Evolutionary conservation across 768 basidiomycete genomes (phyloP).

Genomic region (Podaxis pistillaris): DNA sequence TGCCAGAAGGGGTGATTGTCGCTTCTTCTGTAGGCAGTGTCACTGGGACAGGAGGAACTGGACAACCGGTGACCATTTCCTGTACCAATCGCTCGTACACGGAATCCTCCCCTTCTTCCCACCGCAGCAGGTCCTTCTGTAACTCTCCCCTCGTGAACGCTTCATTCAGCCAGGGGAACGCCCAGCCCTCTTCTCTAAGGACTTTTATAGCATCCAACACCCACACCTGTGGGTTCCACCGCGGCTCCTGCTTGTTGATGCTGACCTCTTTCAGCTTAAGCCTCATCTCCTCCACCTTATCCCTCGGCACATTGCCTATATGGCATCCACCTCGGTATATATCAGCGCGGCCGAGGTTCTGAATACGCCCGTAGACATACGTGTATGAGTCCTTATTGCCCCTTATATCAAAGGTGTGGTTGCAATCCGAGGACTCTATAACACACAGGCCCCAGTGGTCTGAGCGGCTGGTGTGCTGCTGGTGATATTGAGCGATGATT

Average conservation of each 20-base stretch:
- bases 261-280: conserved; percentile 5
- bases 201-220: conserved; percentile 13
- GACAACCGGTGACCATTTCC: not conserved
- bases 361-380: conserved; percentile 7
- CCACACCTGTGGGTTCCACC: conserved; percentile 17
- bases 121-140: conserved; percentile 12
- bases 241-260: conserved; percentile 12
- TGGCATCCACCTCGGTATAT: conserved; percentile 17
- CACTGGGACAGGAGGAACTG: not conserved
- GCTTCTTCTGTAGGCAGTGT: not conserved
- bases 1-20: not conserved
- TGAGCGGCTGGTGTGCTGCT: not conserved
- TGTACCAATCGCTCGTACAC: conserved; percentile 14
- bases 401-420: conserved; percentile 13
- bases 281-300: conserved; percentile 10
- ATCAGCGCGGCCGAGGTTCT: conserved; percentile 5
- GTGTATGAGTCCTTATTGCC: conserved; percentile 15
- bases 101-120: conserved; percentile 13
- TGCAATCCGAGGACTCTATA: conserved; percentile 9
- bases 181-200: conserved; percentile 12
- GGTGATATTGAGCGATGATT: conserved; percentile 13
- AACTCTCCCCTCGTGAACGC: conserved; percentile 9
- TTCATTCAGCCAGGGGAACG: conserved; percentile 11
- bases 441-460: conserved; percentile 15
- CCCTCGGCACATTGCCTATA: conserved; percentile 14